Conservation (phyloP, 2,329 filamentous ascomycete species). For the Paecilomyces niveus region DNA sequence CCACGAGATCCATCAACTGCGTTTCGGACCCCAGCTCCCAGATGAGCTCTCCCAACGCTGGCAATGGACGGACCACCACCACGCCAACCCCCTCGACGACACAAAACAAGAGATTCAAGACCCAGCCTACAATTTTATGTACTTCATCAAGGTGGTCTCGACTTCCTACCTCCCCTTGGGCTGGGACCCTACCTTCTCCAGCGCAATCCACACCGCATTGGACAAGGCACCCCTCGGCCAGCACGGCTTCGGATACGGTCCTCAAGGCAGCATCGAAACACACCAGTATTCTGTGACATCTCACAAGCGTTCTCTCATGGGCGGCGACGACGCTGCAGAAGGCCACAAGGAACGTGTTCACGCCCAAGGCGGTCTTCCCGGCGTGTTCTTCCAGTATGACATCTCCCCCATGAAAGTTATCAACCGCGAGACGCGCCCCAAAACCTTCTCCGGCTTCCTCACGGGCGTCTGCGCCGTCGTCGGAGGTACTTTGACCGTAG, state of each 20-base stretch:
- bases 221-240: conserved; percentile 59
- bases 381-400: conserved; percentile 98
- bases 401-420: conserved; percentile 99
- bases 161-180: conserved; percentile 91
- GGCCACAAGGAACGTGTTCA: conserved; percentile 90
- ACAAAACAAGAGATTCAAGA: conserved; percentile 71
- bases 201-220: conserved; percentile 29
- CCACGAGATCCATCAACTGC: conserved; percentile 78
- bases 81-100: conserved; percentile 76
- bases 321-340: conserved; percentile 76
- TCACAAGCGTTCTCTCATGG: conserved; percentile 80
- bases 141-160: conserved; percentile 97
- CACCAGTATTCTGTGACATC: conserved; percentile 98
- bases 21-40: conserved; percentile 88
- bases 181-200: conserved; percentile 60
- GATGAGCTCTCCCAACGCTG: conserved; percentile 54
- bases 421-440: conserved; percentile 84
- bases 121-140: conserved; percentile 93
- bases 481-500: conserved; percentile 90
- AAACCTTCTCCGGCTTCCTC: conserved; percentile 86
- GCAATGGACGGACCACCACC: conserved; percentile 83
- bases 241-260: conserved; percentile 58
- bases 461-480: conserved; percentile 92
- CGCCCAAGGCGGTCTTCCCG: conserved; percentile 84
- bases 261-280: conserved; percentile 81